These are phyloP conservation scores for Ustilago tritici DNA, from an alignment of 1,284 basidiomycete genomes.

Conservation along the genomic window DNA sequence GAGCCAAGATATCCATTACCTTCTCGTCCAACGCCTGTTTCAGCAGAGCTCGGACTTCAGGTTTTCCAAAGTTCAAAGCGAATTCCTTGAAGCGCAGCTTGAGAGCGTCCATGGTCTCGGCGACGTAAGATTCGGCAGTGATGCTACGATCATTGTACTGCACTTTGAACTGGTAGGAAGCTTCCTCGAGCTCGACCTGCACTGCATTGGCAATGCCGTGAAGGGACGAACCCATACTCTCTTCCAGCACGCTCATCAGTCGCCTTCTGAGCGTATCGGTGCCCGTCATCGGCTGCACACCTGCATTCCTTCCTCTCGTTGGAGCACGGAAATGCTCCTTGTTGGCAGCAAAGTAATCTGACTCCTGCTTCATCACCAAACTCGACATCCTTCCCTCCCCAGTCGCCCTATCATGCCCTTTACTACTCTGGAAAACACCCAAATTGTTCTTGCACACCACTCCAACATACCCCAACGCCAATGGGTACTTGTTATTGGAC, in stretches of 20 bases:
- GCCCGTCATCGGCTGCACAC: constrained; percentile 76
- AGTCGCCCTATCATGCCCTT: constrained; percentile 49
- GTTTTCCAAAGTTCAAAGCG: constrained; percentile 86
- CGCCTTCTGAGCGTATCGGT: constrained; percentile 87
- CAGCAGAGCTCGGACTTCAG: constrained; percentile 86
- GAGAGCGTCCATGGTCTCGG: constrained; percentile 92
- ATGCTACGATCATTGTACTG: constrained; percentile 98
- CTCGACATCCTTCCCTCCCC: constrained; percentile 66
- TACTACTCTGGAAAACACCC: constrained; percentile 45
- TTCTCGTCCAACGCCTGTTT: constrained; percentile 94
- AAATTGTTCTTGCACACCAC: constrained; percentile 78
- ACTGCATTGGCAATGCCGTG: constrained; percentile 97
- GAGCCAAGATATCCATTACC: constrained; percentile 95
- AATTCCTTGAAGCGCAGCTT: constrained; percentile 91
- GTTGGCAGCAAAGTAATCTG: constrained; percentile 82
- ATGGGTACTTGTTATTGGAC: constrained; percentile 91
- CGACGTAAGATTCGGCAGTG: constrained; percentile 95
- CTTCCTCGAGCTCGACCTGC: constrained; percentile 94
- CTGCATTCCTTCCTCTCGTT: constrained; percentile 73
- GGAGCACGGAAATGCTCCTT: constrained; percentile 77
- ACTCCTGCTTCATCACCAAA: constrained; percentile 79
- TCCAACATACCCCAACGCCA: constrained; percentile 95
- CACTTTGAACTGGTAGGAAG: constrained; percentile 98
- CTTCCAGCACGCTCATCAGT: constrained; percentile 96
- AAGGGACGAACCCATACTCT: constrained; percentile 93